Conservation (phyloP, 306 rosid species). For the Rosa rugosa region DNA sequence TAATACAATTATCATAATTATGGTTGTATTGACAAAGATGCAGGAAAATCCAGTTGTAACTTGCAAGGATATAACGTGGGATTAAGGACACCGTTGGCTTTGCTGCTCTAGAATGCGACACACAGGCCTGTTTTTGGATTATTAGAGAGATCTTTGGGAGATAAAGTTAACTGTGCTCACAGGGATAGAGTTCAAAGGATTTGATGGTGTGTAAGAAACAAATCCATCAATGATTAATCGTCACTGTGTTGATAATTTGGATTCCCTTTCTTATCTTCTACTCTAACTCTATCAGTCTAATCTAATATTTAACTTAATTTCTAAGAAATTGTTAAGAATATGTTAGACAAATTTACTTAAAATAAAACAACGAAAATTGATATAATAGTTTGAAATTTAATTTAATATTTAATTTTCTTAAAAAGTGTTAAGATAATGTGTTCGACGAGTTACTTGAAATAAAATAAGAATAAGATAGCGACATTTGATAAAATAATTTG, state of each 20-base stretch:
- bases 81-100: constrained; percentile 14
- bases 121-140: constrained; percentile 6
- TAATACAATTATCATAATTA: neutral
- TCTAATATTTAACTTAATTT: no score
- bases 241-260: neutral
- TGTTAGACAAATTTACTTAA: no score
- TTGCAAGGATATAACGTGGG: constrained; percentile 11
- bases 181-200: neutral
- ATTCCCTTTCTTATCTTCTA: neutral
- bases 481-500: no score
- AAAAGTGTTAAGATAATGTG: no score
- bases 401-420: no score
- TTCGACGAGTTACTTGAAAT: no score
- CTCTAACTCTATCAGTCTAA: no score
- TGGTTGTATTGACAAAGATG: constrained; percentile 15
- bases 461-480: no score
- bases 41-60: neutral
- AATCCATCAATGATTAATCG: neutral
- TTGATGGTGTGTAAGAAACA: neutral
- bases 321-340: no score
- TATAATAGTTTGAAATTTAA: no score
- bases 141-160: neutral
- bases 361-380: no score
- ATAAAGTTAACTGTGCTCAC: neutral
- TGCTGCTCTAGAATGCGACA: constrained; percentile 24